Evolutionary conservation across 805 yeast species (phyloP).

Genomic region (Nakazawaea wickerhamii): DNA sequence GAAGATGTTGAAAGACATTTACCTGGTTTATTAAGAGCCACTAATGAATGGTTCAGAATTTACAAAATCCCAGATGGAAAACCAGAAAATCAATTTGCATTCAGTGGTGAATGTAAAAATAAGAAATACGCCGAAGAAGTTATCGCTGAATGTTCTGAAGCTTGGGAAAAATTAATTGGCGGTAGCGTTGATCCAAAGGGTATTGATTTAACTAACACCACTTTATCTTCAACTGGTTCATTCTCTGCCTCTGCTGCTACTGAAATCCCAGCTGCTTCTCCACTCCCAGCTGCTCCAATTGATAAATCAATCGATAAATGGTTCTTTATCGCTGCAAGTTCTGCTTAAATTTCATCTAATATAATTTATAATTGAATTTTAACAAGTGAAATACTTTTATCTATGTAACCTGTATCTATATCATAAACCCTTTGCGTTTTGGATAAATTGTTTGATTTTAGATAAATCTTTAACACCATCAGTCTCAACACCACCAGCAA

Average conservation of each 20-base stretch:
- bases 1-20: constrained; percentile 85
- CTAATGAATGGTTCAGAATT: constrained; percentile 97
- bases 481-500: constrained; percentile 91
- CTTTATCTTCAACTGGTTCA: constrained; percentile 53
- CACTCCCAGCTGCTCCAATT: constrained; percentile 84
- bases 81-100: constrained; percentile 95
- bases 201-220: constrained; percentile 71
- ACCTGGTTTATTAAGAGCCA: constrained; percentile 91
- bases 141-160: constrained; percentile 73
- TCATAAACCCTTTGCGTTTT: constrained; percentile 43
- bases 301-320: constrained; percentile 96
- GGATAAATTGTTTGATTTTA: constrained; percentile 58
- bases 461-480: constrained; percentile 63
- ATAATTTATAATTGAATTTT: background rate
- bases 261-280: constrained; percentile 64
- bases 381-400: background rate
- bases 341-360: constrained; percentile 28
- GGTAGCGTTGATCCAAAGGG: constrained; percentile 64
- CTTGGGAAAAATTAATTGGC: constrained; percentile 72
- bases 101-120: constrained; percentile 87
- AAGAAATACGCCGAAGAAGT: constrained; percentile 82
- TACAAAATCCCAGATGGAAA: constrained; percentile 98
- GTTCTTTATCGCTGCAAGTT: constrained; percentile 92
- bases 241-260: constrained; percentile 41
- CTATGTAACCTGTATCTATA: too few species aligned